Evolutionary conservation across 768 basidiomycete species (phyloP).

Genomic region (Boletus reticuloceps): DNA sequence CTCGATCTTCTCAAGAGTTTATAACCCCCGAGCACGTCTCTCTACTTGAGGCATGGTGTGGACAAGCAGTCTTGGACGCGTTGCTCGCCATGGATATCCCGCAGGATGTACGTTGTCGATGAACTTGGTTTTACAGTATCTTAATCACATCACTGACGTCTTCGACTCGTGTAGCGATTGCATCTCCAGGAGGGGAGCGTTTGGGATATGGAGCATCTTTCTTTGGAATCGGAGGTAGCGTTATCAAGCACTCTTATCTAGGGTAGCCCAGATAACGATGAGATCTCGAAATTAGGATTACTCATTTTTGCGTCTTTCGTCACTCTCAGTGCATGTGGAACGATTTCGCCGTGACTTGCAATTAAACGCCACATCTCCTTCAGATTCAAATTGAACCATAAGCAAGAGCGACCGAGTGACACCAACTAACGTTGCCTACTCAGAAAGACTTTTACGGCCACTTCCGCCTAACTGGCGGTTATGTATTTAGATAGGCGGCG

Average conservation of each 20-base stretch:
- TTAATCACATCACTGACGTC: constrained; percentile 8
- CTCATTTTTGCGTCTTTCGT: neutral
- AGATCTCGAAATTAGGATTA: neutral
- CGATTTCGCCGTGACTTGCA: neutral
- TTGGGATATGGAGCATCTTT: constrained; percentile 39
- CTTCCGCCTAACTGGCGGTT: neutral
- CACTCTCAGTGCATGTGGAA: neutral
- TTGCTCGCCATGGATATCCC: constrained; percentile 47
- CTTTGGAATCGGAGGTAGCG: constrained; percentile 4
- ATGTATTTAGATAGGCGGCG: constrained; percentile 2
- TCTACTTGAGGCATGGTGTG: constrained; percentile 60
- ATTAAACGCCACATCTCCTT: constrained; percentile 27
- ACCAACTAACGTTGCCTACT: neutral
- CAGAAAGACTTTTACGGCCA: neutral
- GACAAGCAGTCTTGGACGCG: constrained; percentile 58
- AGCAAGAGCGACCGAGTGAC: neutral
- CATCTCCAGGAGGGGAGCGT: constrained; percentile 56
- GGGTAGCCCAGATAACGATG: neutral
- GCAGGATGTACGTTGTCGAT: constrained; percentile 40
- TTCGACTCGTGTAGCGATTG: constrained; percentile 38
- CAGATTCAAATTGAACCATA: constrained; percentile 11
- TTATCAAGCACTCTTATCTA: constrained; percentile 4
- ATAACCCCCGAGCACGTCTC: constrained; percentile 68
- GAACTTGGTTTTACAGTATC: neutral
- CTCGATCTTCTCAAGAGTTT: constrained; percentile 66